Evolutionary conservation across 192 early-diverging fungal species (phyloP), one percentile per base, ranked within the genome.

Genomic region (Coemansia sp.): DNA sequence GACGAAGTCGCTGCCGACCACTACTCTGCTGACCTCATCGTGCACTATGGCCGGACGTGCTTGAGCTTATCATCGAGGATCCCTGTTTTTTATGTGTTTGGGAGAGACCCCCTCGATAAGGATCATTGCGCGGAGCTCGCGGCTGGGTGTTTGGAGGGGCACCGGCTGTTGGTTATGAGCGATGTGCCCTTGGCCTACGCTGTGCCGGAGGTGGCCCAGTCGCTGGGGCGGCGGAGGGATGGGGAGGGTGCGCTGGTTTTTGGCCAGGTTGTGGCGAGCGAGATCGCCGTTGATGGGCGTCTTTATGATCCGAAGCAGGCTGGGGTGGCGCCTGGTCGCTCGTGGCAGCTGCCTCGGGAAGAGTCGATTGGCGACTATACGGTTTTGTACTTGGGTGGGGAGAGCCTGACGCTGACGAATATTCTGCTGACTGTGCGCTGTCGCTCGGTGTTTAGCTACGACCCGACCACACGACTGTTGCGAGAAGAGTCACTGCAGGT

Each of bases 1-100:
- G 97, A 99, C 72, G 94, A 96, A 66, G 90, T 99, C 1, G 95
- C 97, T 21, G 95, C 95, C 7, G 86, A 94, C 75, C 97, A 99
- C 67, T 89, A 88, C 35, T 56, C 77, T 8, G 88, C 94, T 13
- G 92, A 98, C 47, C 68, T 93, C n/a, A 89, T 99, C 31, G 86
- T 99, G 31, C 97, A 99, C 75, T 99, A 93, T 84, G 97, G 97
- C 3, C 89, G 89, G 21, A 88, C 95, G 7, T 99, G 97, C 67
- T 76, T 97, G 39, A 90, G 88, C 65, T 85, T 90, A 86, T 88
- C 93, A 16, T 86, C 92, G 25, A 88, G 88, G 1, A 70, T 92
- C 0, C 93, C 96, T 5, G 93, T 94, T 16, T 69, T 93, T 12
- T 97, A 92, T 60, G 91, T 93, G 3, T 97, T 97, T 85, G 92